Percentiles rank a stretch among this genome's conserved stretches.
These are phyloP conservation scores for Stagonosporopsis cucurbitacearum DNA, from an alignment of 2,329 filamentous ascomycete genomes.

Conservation along the genomic window DNA sequence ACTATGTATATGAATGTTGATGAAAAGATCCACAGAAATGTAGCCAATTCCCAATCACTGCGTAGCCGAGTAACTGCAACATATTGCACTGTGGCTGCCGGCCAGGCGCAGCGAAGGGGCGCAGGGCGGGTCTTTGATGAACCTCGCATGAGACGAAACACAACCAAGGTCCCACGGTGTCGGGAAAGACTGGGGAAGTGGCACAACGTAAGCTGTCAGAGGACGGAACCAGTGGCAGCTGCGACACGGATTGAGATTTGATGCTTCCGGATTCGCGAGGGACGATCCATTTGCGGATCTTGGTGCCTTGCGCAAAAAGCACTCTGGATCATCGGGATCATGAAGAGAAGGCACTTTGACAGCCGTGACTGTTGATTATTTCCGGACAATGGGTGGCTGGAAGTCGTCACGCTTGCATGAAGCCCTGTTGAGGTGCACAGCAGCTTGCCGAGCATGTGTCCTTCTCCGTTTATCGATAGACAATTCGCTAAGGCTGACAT, in stretches of 20 bases:
- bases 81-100: constrained; percentile 9
- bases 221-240: constrained; percentile 3
- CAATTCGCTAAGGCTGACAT: constrained; percentile 11
- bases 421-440: constrained; percentile 17
- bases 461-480: constrained; percentile 17
- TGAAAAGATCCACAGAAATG: background rate
- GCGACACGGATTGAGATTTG: constrained; percentile 6
- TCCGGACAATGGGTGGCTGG: background rate
- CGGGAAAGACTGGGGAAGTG: constrained; percentile 14
- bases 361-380: background rate
- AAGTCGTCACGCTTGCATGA: constrained; percentile 7
- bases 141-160: constrained; percentile 19
- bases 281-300: constrained; percentile 9
- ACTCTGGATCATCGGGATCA: background rate
- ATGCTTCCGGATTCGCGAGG: constrained; percentile 14
- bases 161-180: constrained; percentile 6
- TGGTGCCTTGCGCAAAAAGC: background rate
- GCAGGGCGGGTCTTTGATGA: constrained; percentile 3
- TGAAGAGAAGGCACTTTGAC: background rate
- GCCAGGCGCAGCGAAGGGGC: background rate
- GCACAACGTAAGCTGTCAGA: constrained; percentile 5
- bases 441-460: constrained; percentile 15
- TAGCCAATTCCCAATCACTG: background rate
- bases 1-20: background rate
- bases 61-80: background rate